Evolutionary conservation across 345 rosid species (phyloP).

Genomic region (Eucalyptus urophylla): DNA sequence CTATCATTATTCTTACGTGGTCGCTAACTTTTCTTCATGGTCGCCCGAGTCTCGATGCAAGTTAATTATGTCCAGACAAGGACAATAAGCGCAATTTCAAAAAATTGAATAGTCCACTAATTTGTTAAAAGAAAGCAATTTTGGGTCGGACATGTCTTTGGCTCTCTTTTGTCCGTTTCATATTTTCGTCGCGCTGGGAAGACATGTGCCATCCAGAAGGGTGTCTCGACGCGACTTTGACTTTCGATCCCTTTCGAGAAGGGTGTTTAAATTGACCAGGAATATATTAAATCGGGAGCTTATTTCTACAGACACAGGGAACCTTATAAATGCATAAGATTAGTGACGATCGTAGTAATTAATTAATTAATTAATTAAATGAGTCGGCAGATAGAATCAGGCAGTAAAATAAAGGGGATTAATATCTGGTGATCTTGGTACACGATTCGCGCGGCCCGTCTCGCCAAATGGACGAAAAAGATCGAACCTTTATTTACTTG

Average conservation of each 20-base stretch:
- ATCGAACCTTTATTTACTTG: not conserved
- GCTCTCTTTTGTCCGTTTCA: not conserved
- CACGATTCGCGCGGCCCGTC: not conserved
- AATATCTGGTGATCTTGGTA: not conserved
- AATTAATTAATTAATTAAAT: not conserved
- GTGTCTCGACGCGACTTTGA: not conserved
- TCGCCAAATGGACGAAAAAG: not conserved
- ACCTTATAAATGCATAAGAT: not conserved
- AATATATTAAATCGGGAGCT: not conserved
- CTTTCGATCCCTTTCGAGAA: not conserved
- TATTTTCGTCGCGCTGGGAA: not conserved
- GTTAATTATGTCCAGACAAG: not conserved
- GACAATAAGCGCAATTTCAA: not conserved
- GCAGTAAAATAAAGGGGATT: not conserved
- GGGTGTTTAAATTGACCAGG: not conserved
- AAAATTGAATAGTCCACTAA: not conserved
- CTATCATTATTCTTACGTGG: not conserved
- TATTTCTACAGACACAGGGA: not conserved
- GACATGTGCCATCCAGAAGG: not conserved
- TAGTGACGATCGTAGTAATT: not conserved
- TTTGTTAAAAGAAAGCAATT: not conserved
- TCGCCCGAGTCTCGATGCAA: not conserved
- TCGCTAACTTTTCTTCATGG: not conserved
- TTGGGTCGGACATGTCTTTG: not conserved
- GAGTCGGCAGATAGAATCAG: not conserved